Percentiles rank a stretch among this genome's conserved stretches.
Evolutionary conservation across 139 green algal genomes (phyloP).

Genomic region (Micractinium sp.): DNA sequence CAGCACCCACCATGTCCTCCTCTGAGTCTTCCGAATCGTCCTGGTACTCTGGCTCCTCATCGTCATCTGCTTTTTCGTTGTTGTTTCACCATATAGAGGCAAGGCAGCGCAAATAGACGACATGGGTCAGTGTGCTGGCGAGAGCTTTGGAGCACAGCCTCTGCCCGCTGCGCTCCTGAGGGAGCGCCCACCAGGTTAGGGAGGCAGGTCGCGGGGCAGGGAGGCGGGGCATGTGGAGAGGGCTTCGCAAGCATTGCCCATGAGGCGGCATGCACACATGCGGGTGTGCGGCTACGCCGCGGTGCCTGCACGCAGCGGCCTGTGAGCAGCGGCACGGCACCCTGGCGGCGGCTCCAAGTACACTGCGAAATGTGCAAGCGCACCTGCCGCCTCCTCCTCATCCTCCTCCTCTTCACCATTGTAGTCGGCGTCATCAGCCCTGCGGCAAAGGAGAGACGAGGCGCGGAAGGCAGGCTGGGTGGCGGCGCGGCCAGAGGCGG

Average conservation of each 20-base stretch:
- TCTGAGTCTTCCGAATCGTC: conserved; percentile 28
- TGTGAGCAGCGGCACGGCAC: not conserved
- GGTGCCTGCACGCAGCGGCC: too few relatives aligned
- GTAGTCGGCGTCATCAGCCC: not conserved
- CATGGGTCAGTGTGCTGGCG: not conserved
- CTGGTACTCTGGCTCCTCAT: conserved; percentile 31
- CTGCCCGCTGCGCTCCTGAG: too few relatives aligned
- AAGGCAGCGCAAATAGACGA: not conserved
- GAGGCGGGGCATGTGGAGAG: too few relatives aligned
- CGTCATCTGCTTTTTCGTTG: conserved; percentile 1
- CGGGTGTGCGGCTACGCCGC: not conserved
- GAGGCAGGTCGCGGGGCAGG: too few relatives aligned
- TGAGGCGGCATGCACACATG: not conserved
- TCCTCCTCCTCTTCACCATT: not conserved
- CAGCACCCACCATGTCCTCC: conserved; percentile 25
- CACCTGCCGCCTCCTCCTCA: not conserved
- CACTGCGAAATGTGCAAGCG: not conserved
- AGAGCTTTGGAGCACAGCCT: not conserved
- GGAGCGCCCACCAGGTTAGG: too few relatives aligned
- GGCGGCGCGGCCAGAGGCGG: not conserved
- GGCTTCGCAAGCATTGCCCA: too few relatives aligned
- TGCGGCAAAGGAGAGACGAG: not conserved
- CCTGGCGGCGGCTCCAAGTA: not conserved
- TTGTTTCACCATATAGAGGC: not conserved
- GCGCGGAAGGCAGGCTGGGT: not conserved